phyloP scores from a whole-genome alignment of 2,329 filamentous ascomycete species.

The Fusarium nematophilum region DNA sequence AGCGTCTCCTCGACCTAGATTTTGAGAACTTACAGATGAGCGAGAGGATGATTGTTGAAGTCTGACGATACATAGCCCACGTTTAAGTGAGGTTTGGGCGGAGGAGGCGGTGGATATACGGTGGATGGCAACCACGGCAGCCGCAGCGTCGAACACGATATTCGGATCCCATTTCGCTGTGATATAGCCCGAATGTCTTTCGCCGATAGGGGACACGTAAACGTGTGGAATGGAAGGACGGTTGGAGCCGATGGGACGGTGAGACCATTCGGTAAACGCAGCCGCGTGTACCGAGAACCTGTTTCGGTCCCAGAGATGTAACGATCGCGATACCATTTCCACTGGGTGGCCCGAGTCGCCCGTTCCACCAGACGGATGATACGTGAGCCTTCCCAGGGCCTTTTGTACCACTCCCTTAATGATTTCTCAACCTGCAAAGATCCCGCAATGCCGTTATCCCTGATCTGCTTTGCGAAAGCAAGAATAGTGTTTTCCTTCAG shows the following conservation, averaged over 20 bases:
- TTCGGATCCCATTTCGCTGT: conserved; percentile 91
- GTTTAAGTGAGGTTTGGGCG: conserved; percentile 85
- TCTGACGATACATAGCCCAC: conserved; percentile 98
- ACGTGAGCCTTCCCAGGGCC: conserved; percentile 89
- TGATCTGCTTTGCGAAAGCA: conserved; percentile 61
- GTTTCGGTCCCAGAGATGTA: conserved; percentile 72
- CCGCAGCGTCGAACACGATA: conserved; percentile 88
- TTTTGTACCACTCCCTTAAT: conserved; percentile 72
- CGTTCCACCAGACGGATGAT: conserved; percentile 87
- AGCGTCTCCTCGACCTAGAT: neutral
- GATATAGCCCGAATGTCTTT: conserved; percentile 94
- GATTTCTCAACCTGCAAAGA: conserved; percentile 54
- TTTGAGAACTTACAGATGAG: conserved; percentile 74
- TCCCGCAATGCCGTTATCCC: conserved; percentile 51
- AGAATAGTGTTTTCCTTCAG: conserved; percentile 68
- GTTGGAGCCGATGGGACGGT: conserved; percentile 90
- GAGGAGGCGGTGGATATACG: conserved; percentile 86
- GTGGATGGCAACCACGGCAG: conserved; percentile 85
- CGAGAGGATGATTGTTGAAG: conserved; percentile 98
- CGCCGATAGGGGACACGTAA: conserved; percentile 92
- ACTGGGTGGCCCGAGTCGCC: conserved; percentile 78
- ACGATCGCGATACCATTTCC: conserved; percentile 89
- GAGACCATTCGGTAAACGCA: conserved; percentile 77
- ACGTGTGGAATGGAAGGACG: conserved; percentile 96
- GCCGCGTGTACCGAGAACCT: conserved; percentile 71